Evolutionary conservation across 176 grass and related monocot genomes (phyloP), one percentile per base, ranked within the genome.

Genomic region (Phoenix roebelenii): DNA sequence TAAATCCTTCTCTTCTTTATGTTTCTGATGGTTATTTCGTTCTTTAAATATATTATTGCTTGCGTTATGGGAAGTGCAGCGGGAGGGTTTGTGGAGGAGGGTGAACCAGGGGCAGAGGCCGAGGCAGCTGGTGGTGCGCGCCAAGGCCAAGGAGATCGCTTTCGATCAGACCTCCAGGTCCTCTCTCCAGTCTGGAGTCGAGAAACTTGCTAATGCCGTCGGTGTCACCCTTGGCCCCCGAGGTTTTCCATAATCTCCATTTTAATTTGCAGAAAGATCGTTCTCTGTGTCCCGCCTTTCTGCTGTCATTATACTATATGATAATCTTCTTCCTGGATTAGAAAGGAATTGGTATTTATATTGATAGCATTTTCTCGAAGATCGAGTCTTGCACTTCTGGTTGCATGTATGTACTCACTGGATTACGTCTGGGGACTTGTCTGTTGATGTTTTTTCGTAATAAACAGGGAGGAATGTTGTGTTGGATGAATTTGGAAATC

Each of bases 181-280:
- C 15, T 60, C 72, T 23, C 67, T 90, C 28, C 79, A 86, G 66
- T 55, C 79, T 14, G 82, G 87, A 7, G 65, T 90, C 25, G 79
- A 86, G 69, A 90, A 85, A 79, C 87, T 90, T 30, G 87, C 87
- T 19, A 76, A 83, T 22, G 87, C 82, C 52, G 82, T 90, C 23
- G 79, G 79, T 12, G 82, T 90, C 48, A 90, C 87, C 48, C 83
- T 90, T 22, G 87, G 87, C 5, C 87, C 87, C 1, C 72, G 76
- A 79, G 87, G 87, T 79, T 64, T 44, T 44, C 35, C 59, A 15
- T 35, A 29, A 16, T 19, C 35, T 14, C 51, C 50, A 1, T 18
- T 19, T 14, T 51, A 55, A 23, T 39, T 25, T 48, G 32, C 35
- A 44, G 12, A 44, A 12, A 44, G 1, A 44, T 44, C 10, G 35